A percentile compares a stretch with the other conserved stretches of the same genome.
Conservation (phyloP, 257 asterid genomes). For the Anisodus acutangulus region DNA sequence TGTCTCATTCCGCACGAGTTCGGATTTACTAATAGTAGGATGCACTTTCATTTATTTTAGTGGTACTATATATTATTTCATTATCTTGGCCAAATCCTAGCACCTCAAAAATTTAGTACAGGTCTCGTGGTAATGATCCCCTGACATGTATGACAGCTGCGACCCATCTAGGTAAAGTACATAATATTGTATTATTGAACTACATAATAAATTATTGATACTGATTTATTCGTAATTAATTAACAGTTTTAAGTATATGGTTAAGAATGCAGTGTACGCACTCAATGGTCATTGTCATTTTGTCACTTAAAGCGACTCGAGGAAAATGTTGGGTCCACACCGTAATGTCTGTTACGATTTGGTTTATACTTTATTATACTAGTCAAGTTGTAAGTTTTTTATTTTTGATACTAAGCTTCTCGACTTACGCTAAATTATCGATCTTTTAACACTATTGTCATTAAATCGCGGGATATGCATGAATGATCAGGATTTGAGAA, state of each 20-base stretch:
- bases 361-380: background rate
- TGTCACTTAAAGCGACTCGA: background rate
- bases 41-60: no score
- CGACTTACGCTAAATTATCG: no score
- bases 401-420: no score
- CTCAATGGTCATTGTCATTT: background rate
- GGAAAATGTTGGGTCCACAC: background rate
- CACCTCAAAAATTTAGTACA: background rate
- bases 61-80: background rate
- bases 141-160: background rate
- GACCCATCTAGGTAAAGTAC: background rate
- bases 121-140: background rate
- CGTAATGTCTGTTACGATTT: background rate
- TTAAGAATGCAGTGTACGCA: background rate
- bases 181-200: conserved; percentile 16
- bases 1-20: background rate
- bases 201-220: background rate
- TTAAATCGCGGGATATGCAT: no score
- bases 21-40: background rate
- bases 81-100: background rate
- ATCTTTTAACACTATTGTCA: no score
- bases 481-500: no score
- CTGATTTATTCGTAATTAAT: background rate
- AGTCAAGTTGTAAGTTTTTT: background rate
- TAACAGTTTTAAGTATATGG: background rate